phyloP scores from a whole-genome alignment of 148 eudicot genomes.

The Amaranthus hypochondriacus region DNA sequence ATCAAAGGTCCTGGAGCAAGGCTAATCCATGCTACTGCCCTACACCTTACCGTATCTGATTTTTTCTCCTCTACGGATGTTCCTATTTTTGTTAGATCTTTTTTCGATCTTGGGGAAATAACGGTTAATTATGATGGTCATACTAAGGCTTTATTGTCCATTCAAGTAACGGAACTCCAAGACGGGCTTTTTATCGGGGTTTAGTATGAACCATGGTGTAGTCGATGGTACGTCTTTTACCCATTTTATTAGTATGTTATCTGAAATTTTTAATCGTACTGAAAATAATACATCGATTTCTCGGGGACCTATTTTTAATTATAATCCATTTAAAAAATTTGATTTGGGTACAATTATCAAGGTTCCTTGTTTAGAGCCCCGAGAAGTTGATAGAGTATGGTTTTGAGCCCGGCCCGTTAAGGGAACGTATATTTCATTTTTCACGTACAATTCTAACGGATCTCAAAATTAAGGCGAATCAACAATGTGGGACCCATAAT shows the following conservation, averaged over 20 bases:
- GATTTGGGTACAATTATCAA: slow-evolving; percentile 3
- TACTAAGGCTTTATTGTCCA: slow-evolving; percentile 33
- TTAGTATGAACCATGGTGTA: slow-evolving; percentile 7
- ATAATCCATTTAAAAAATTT: neutral
- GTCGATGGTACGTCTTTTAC: slow-evolving; percentile 9
- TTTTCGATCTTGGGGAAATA: slow-evolving; percentile 26
- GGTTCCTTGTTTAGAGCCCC: slow-evolving; percentile 3
- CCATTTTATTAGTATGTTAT: slow-evolving; percentile 13
- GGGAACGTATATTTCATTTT: slow-evolving; percentile 21
- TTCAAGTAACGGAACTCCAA: slow-evolving; percentile 25
- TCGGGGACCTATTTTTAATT: neutral
- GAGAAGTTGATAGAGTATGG: neutral
- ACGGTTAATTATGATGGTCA: slow-evolving; percentile 44
- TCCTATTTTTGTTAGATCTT: neutral
- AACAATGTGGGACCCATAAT: slow-evolving; percentile 13
- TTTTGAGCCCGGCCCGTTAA: neutral
- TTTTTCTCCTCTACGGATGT: slow-evolving; percentile 23
- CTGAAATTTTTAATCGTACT: neutral
- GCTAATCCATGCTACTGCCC: slow-evolving; percentile 36
- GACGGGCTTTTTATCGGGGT: slow-evolving; percentile 12
- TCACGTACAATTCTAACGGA: neutral
- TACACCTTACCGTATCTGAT: slow-evolving; percentile 14
- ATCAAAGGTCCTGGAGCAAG: slow-evolving; percentile 40
- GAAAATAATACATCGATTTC: neutral
- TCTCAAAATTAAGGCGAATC: slow-evolving; percentile 27